Evolutionary conservation across 2,329 filamentous ascomycete genomes (phyloP).

Genomic region (Blastomyces silverae): DNA sequence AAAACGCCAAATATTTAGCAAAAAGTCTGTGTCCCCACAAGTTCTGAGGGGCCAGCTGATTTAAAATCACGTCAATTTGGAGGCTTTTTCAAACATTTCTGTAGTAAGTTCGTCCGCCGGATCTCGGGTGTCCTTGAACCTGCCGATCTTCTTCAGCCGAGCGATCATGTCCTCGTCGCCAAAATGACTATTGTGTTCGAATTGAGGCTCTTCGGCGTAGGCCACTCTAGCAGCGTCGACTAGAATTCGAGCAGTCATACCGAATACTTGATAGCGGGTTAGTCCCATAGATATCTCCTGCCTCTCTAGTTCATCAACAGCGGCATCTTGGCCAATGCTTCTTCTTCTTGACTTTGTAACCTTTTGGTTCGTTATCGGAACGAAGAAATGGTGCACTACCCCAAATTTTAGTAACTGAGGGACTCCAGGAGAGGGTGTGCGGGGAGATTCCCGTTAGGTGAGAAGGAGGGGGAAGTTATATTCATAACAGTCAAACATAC

Average conservation of each 20-base stretch:
- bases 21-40: neutral
- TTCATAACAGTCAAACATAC: conserved; percentile 28
- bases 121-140: conserved; percentile 47
- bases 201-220: conserved; percentile 74
- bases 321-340: conserved; percentile 39
- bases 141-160: conserved; percentile 50
- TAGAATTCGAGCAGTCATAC: conserved; percentile 86
- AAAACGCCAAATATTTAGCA: conserved; percentile 13
- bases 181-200: conserved; percentile 63
- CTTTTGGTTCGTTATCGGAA: conserved; percentile 65
- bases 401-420: conserved; percentile 19
- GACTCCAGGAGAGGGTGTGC: conserved; percentile 13
- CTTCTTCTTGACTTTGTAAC: conserved; percentile 53
- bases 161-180: conserved; percentile 62
- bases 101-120: conserved; percentile 49
- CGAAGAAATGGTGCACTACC: conserved; percentile 80
- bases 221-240: conserved; percentile 82
- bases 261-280: conserved; percentile 75
- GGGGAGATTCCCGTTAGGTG: conserved; percentile 17
- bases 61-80: conserved; percentile 37
- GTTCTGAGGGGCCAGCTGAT: neutral
- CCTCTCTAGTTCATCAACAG: conserved; percentile 36
- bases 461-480: conserved; percentile 2
- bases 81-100: conserved; percentile 46
- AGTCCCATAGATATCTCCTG: conserved; percentile 43